phyloP scores from a whole-genome alignment of 306 rosid species.

The Prunus persica region Prunus_persica_NCBIv2 NC_034009.1:27836001-27836500 shows the following conservation, averaged over 20 bases:
- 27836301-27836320: constrained; percentile 1
- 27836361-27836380: background rate
- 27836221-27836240: constrained; percentile 24
- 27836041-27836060: background rate
- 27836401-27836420: background rate
- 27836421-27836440: constrained; percentile 9
- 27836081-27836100: too few species aligned
- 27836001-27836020: background rate
- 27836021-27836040: background rate
- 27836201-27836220: constrained; percentile 55
- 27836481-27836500: background rate
- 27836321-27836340: background rate
- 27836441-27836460: constrained; percentile 3
- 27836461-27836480: constrained; percentile 13
- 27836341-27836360: background rate
- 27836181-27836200: background rate
- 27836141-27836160: background rate
- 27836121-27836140: background rate
- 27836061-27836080: background rate
- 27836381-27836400: background rate
- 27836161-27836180: background rate
- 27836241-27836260: background rate
- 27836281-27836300: background rate
- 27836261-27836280: background rate
- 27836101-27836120: too few species aligned